phyloP scores from a whole-genome alignment of 2,329 filamentous ascomycete genomes.

The Colletotrichum tanaceti region DNA sequence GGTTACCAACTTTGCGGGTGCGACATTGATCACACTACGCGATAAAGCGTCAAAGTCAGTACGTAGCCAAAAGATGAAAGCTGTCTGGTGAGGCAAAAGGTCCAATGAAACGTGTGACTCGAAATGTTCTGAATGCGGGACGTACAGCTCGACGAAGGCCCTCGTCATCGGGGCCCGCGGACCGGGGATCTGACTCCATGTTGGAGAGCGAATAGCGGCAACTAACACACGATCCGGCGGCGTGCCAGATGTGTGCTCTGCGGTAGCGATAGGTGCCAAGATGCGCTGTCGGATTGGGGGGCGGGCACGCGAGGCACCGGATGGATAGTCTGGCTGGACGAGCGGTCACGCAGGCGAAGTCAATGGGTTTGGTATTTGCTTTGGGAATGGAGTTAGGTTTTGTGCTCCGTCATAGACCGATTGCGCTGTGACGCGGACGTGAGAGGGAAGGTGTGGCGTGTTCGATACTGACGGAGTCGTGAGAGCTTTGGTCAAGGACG shows the following conservation, averaged over 20 bases:
- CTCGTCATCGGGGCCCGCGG: constrained; percentile 50
- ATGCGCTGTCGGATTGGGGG: not conserved
- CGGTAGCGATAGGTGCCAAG: constrained; percentile 1
- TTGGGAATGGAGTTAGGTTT: constrained; percentile 4
- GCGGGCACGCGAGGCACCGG: constrained; percentile 1
- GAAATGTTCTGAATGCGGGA: constrained; percentile 39
- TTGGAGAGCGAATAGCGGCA: not conserved
- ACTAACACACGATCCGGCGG: not conserved
- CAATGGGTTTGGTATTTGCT: constrained; percentile 7
- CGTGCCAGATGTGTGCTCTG: constrained; percentile 1
- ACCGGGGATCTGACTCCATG: constrained; percentile 39
- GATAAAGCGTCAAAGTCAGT: constrained; percentile 38
- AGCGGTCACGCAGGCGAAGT: not conserved
- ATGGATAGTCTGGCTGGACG: constrained; percentile 5
- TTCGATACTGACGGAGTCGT: not conserved
- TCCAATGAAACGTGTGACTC: constrained; percentile 8
- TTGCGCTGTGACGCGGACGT: not conserved
- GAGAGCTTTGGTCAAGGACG: not conserved
- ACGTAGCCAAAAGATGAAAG: not conserved
- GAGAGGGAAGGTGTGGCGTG: constrained; percentile 7
- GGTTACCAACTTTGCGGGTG: constrained; percentile 53
- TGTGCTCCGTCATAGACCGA: not conserved
- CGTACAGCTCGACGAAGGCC: constrained; percentile 52
- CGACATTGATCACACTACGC: constrained; percentile 60
- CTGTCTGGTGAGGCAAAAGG: constrained; percentile 2